Conservation (phyloP, 2,329 filamentous ascomycete genomes). For the Hypoxylon sp. region DNA sequence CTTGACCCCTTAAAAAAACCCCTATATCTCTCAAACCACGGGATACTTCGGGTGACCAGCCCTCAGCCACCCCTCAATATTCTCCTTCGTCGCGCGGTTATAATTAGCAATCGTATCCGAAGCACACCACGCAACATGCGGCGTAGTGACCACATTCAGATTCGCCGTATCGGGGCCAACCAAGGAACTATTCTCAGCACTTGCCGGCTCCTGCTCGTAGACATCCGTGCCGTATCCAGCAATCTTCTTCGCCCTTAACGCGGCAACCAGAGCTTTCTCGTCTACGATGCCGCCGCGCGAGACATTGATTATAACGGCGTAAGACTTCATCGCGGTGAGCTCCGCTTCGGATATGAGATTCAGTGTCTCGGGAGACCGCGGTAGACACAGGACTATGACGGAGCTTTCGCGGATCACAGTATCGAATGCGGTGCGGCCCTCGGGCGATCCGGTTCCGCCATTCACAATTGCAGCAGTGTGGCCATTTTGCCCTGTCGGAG, state of each 20-base stretch:
- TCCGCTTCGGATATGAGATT: slow-evolving; percentile 47
- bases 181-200: slow-evolving; percentile 43
- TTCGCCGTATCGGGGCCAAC: slow-evolving; percentile 44
- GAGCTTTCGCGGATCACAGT: slow-evolving; percentile 47
- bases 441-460: too few species aligned
- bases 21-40: slow-evolving; percentile 28
- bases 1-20: too few species aligned
- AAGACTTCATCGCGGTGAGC: slow-evolving; percentile 45
- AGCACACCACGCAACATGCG: slow-evolving; percentile 52
- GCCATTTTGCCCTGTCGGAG: not conserved
- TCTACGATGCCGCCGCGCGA: slow-evolving; percentile 53
- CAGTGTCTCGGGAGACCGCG: slow-evolving; percentile 49
- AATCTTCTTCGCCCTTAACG: slow-evolving; percentile 47
- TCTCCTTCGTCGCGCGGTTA: slow-evolving; percentile 44
- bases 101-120: slow-evolving; percentile 51
- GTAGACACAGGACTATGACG: slow-evolving; percentile 49
- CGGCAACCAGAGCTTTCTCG: slow-evolving; percentile 48
- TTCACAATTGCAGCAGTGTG: too few species aligned
- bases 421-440: slow-evolving; percentile 48
- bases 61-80: slow-evolving; percentile 47
- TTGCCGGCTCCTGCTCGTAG: slow-evolving; percentile 49
- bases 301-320: slow-evolving; percentile 51
- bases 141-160: slow-evolving; percentile 51
- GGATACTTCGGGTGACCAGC: slow-evolving; percentile 43
- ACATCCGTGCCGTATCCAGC: slow-evolving; percentile 52